phyloP scores from a whole-genome alignment of 352 stramenopile species.

The Globisporangium heterothallicum region DNA sequence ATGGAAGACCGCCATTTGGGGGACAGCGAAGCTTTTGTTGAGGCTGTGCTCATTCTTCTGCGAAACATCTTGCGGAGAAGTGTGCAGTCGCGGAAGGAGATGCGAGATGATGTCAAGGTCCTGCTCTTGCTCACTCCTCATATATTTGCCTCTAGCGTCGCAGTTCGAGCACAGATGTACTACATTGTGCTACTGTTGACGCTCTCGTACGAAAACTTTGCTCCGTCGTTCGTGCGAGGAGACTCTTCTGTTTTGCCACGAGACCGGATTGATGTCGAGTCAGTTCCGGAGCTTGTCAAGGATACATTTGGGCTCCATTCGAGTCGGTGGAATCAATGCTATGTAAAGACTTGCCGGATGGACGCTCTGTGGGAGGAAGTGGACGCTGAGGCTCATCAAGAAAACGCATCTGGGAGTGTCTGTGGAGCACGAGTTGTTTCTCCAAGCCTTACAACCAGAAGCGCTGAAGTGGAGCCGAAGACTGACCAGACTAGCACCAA shows the following conservation, averaged over 20 bases:
- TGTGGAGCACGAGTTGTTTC: no score
- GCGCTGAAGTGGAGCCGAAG: neutral
- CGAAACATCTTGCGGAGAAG: conserved; percentile 42
- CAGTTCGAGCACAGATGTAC: conserved; percentile 52
- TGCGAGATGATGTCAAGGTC: conserved; percentile 21
- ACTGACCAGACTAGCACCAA: neutral
- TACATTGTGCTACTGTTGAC: conserved; percentile 55
- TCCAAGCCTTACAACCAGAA: neutral
- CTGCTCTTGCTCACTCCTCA: conserved; percentile 25
- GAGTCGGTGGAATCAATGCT: conserved; percentile 29
- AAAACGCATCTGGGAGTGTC: neutral
- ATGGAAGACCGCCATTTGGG: neutral
- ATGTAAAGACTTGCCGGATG: conserved; percentile 20
- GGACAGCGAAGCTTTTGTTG: conserved; percentile 9
- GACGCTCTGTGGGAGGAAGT: conserved; percentile 5
- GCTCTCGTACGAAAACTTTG: conserved; percentile 43
- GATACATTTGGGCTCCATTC: conserved; percentile 41
- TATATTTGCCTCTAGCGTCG: conserved; percentile 32
- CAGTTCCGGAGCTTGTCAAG: conserved; percentile 8
- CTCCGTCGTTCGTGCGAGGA: neutral
- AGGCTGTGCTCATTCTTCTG: conserved; percentile 27
- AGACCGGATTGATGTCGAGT: neutral
- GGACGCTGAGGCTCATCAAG: neutral
- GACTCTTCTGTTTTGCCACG: neutral
- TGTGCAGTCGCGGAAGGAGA: conserved; percentile 18